Percentiles rank a stretch among this genome's conserved stretches.
These are phyloP conservation scores for Vitellaria paradoxa DNA, from an alignment of 179 eudicot species.

Conservation along the genomic window DNA sequence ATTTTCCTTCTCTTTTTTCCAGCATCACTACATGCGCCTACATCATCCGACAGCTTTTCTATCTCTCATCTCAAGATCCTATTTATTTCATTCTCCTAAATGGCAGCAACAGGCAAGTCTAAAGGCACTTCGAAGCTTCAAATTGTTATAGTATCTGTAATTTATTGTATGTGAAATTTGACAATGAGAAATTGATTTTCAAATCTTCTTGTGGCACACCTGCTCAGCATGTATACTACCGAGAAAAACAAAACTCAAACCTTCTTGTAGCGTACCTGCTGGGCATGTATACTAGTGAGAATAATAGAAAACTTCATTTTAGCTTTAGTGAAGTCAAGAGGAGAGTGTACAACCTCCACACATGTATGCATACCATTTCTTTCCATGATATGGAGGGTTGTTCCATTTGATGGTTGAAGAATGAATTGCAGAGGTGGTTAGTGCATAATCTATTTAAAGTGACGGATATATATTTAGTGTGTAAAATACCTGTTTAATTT, in stretches of 20 bases:
- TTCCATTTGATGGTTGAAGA: not conserved
- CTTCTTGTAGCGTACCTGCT: not conserved
- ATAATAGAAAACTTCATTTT: not conserved
- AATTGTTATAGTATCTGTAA: not conserved
- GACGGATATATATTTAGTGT: not conserved
- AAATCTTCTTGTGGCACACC: not conserved
- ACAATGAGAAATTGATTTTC: not conserved
- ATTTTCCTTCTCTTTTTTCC: constrained; percentile 23
- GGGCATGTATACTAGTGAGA: not conserved
- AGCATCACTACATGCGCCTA: constrained; percentile 73
- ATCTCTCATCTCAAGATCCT: constrained; percentile 55
- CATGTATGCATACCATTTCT: not conserved
- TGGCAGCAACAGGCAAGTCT: constrained; percentile 63
- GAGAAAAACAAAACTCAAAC: not conserved
- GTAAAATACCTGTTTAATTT: not conserved
- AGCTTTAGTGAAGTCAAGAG: not conserved
- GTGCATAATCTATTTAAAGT: not conserved
- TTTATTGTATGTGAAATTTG: not conserved
- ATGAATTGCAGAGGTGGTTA: no score
- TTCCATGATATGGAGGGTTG: not conserved
- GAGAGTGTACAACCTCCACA: not conserved
- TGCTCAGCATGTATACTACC: not conserved
- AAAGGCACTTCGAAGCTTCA: not conserved
- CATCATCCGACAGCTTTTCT: constrained; percentile 51
- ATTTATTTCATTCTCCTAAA: constrained; percentile 54